phyloP scores from a whole-genome alignment of 257 asterid species.

The Solanum virginianum region DNA sequence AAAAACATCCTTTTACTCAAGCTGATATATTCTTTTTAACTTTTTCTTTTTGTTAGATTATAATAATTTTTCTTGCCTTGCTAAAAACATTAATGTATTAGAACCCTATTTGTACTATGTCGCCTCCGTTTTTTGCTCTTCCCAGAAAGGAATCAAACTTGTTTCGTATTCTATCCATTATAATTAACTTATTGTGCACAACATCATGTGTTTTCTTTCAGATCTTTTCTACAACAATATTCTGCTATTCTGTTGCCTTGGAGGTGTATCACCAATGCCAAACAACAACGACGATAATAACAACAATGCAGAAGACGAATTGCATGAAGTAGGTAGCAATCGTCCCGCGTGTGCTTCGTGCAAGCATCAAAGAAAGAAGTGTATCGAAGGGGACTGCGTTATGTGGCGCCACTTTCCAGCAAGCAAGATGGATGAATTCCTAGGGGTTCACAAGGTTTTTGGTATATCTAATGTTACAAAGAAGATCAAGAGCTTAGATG shows the following conservation, averaged over 20 bases:
- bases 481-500: neutral
- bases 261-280: neutral
- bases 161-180: neutral
- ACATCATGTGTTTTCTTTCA: neutral
- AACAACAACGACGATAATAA: neutral
- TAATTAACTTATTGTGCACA: neutral
- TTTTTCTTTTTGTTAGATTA: neutral
- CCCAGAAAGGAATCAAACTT: neutral
- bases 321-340: neutral
- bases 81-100: neutral
- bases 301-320: neutral
- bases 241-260: neutral
- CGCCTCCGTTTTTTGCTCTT: neutral
- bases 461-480: constrained; percentile 9
- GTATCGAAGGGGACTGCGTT: constrained; percentile 4
- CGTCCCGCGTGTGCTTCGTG: constrained; percentile 29
- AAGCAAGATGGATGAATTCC: neutral
- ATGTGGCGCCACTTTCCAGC: constrained; percentile 18
- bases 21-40: neutral
- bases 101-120: neutral
- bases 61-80: neutral
- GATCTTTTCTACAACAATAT: neutral
- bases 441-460: constrained; percentile 12
- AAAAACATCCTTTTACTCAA: neutral
- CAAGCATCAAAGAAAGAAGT: constrained; percentile 25